A percentile compares a stretch with the other conserved stretches of the same genome.
These are phyloP conservation scores for Casuarina equisetifolia DNA, from an alignment of 306 rosid species.

Conservation along the genomic window DNA sequence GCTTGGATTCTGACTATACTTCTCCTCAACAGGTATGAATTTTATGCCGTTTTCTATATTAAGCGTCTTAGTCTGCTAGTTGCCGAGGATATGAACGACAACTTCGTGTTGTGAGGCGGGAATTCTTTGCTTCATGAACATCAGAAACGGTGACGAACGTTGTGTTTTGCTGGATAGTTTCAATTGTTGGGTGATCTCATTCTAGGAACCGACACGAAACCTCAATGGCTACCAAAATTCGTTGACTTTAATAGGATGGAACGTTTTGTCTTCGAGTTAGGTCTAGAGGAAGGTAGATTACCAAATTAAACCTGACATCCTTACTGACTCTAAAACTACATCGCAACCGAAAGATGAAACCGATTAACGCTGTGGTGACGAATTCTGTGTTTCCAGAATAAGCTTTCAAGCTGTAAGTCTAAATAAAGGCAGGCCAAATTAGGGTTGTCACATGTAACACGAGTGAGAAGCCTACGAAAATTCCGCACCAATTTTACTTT, in stretches of 20 bases:
- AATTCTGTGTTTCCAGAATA: too few species aligned
- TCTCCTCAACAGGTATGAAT: conserved; percentile 49
- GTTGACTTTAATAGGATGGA: not conserved
- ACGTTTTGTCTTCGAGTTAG: not conserved
- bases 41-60: not conserved
- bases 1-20: conserved; percentile 18
- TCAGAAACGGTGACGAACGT: too few species aligned
- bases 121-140: too few species aligned
- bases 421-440: too few species aligned
- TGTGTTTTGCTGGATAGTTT: too few species aligned
- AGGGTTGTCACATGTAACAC: too few species aligned
- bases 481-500: too few species aligned
- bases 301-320: not conserved
- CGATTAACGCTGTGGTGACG: too few species aligned
- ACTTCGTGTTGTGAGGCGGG: not conserved
- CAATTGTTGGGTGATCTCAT: too few species aligned
- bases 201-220: not conserved
- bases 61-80: not conserved
- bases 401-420: too few species aligned
- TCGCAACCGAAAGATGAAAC: not conserved
- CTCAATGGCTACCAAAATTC: not conserved
- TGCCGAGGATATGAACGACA: not conserved
- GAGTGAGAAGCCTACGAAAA: too few species aligned
- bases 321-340: not conserved
- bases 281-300: not conserved